phyloP scores from a whole-genome alignment of 257 asterid species.

The Anisodus acutangulus region DNA sequence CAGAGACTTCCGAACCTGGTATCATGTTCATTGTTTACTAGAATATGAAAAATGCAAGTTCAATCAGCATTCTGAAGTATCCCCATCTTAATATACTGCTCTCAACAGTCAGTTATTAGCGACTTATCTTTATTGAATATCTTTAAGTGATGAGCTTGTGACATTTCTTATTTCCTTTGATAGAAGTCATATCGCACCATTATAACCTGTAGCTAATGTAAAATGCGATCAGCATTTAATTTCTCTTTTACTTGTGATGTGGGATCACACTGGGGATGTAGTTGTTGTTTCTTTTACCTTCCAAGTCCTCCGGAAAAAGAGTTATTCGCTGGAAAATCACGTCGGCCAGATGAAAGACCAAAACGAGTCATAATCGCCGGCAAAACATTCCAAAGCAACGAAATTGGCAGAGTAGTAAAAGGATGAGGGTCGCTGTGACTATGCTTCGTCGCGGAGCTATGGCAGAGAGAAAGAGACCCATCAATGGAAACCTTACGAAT shows the following conservation, averaged over 20 bases:
- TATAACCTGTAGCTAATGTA: neutral
- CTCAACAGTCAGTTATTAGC: neutral
- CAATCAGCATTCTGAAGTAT: neutral
- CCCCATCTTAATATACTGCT: neutral
- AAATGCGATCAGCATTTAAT: neutral
- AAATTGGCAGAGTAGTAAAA: neutral
- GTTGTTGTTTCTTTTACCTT: no score
- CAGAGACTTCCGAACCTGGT: neutral
- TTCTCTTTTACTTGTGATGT: neutral
- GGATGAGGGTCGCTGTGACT: no score
- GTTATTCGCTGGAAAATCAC: no score
- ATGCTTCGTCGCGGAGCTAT: no score
- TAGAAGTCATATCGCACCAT: constrained; percentile 2
- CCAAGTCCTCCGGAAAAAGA: no score
- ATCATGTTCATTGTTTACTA: neutral
- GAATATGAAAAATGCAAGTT: neutral
- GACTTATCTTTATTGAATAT: neutral
- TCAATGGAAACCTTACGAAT: no score
- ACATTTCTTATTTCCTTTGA: neutral
- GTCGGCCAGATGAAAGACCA: no score
- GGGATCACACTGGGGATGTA: no score
- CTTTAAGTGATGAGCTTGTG: neutral
- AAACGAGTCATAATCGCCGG: no score
- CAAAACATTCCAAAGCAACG: neutral
- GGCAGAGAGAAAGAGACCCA: no score